Conservation (phyloP, 192 early-diverging fungal genomes). For the Coemansia reversa region DNA sequence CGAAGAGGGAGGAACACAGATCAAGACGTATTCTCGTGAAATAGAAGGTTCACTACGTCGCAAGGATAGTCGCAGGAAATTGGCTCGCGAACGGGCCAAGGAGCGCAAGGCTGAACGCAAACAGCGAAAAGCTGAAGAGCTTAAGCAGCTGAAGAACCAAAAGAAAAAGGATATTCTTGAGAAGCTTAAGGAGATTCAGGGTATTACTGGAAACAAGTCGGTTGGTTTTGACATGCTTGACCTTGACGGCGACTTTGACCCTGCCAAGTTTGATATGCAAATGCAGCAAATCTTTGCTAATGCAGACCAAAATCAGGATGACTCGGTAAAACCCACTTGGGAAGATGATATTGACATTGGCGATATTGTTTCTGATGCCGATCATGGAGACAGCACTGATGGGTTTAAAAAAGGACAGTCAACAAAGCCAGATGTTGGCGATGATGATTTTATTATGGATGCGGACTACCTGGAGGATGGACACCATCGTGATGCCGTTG, state of each 20-base stretch:
- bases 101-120: conserved; percentile 76
- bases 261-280: conserved; percentile 77
- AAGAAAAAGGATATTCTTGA: conserved; percentile 86
- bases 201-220: conserved; percentile 72
- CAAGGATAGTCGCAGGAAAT: conserved; percentile 76
- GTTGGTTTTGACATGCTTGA: conserved; percentile 77
- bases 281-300: conserved; percentile 74
- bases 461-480: conserved; percentile 84
- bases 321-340: conserved; percentile 80
- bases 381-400: conserved; percentile 19
- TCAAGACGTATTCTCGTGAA: conserved; percentile 79
- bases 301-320: conserved; percentile 28
- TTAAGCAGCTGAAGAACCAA: conserved; percentile 87
- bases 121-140: conserved; percentile 71
- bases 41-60: conserved; percentile 81
- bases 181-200: conserved; percentile 80
- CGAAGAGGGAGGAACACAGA: conserved; percentile 69
- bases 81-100: conserved; percentile 66
- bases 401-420: conserved; percentile 37
- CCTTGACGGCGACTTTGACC: conserved; percentile 92
- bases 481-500: conserved; percentile 13
- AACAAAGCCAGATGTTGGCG: conserved; percentile 28
- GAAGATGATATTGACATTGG: conserved; percentile 81
- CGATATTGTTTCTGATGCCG: conserved; percentile 58
- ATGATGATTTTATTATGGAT: conserved; percentile 87